Conservation (phyloP, 176 grass and related monocot genomes). For the Eleusine indica region DNA sequence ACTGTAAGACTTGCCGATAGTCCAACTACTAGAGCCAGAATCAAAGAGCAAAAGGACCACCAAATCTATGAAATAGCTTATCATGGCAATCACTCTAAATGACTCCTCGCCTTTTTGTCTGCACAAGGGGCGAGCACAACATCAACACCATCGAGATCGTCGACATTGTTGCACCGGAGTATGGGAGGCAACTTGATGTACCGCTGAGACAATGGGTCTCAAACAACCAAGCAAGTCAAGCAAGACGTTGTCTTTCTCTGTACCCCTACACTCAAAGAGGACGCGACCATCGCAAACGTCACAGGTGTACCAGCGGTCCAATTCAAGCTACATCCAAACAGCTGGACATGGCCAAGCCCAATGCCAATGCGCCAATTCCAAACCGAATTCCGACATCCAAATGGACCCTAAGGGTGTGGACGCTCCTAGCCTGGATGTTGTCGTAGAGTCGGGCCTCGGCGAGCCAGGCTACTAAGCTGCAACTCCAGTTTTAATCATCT, state of each 20-base stretch:
- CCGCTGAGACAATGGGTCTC: constrained; percentile 3
- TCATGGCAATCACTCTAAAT: background rate
- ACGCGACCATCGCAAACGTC: background rate
- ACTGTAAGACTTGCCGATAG: background rate
- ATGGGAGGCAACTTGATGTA: background rate
- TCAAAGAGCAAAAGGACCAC: background rate
- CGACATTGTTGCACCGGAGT: background rate
- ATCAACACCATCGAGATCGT: background rate
- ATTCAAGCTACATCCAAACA: background rate
- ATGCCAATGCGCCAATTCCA: too few relatives aligned
- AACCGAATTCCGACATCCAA: too few relatives aligned
- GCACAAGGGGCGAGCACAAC: background rate
- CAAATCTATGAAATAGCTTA: fast-evolving
- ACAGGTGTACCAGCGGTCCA: too few relatives aligned
- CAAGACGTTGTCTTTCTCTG: background rate
- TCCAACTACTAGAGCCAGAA: background rate
- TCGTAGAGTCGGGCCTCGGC: too few relatives aligned
- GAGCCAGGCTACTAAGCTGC: too few relatives aligned
- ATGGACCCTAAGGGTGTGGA: too few relatives aligned
- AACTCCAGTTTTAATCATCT: too few relatives aligned
- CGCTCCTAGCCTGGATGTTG: too few relatives aligned
- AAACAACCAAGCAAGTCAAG: constrained; percentile 13
- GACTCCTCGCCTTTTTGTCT: background rate
- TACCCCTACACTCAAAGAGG: background rate
- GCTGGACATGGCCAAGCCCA: too few relatives aligned